phyloP scores from a whole-genome alignment of 306 rosid genomes.

The Benincasa hispida region DNA sequence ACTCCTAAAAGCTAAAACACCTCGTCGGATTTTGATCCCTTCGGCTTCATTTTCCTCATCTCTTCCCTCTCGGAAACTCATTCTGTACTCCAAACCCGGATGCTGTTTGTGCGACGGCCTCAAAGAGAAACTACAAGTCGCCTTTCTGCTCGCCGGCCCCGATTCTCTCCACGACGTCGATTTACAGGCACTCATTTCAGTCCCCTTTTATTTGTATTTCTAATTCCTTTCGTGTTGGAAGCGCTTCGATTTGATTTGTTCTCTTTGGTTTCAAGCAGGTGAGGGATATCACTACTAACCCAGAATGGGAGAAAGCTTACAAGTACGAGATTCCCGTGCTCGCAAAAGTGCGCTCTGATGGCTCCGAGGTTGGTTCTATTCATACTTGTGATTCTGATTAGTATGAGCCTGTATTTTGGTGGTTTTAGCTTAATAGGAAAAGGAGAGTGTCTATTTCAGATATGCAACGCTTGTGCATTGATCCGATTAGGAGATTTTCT shows the following conservation, averaged over 20 bases:
- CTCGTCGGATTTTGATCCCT: constrained; percentile 24
- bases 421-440: not conserved
- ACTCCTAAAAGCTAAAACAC: constrained; percentile 15
- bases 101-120: constrained; percentile 99
- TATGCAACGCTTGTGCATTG: not conserved
- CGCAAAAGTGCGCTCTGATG: constrained; percentile 66
- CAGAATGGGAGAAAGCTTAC: constrained; percentile 74
- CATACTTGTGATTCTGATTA: not conserved
- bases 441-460: not conserved
- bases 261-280: constrained; percentile 29
- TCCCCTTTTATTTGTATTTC: not conserved
- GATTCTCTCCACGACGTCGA: constrained; percentile 60
- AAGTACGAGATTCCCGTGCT: constrained; percentile 87
- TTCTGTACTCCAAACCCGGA: constrained; percentile 84
- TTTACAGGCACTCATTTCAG: constrained; percentile 28
- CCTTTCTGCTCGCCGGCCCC: constrained; percentile 48
- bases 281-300: constrained; percentile 73
- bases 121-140: constrained; percentile 86
- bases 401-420: not conserved
- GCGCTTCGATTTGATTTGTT: not conserved
- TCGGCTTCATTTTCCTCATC: constrained; percentile 31
- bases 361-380: constrained; percentile 64
- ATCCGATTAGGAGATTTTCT: not conserved
- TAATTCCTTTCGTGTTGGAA: not conserved
- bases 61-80: constrained; percentile 39